Percentiles rank a stretch among this genome's conserved stretches.
phyloP scores from a whole-genome alignment of 345 rosid species.

The Euclidium syriacum region DNA sequence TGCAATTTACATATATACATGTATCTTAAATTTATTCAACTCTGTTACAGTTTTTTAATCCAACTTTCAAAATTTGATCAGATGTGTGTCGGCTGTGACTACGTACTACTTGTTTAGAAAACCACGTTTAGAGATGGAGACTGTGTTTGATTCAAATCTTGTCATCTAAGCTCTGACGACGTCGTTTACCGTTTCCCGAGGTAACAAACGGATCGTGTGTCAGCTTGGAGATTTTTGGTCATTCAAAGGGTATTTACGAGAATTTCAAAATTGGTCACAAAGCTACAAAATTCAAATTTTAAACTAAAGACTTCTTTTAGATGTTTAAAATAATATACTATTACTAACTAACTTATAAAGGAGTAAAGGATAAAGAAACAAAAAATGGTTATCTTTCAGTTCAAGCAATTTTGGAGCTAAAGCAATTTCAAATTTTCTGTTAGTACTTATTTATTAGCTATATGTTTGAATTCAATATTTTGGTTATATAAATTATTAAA shows the following conservation, averaged over 20 bases:
- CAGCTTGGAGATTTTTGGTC: not conserved
- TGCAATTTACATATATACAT: not conserved
- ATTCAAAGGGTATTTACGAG: constrained; percentile 15
- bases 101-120: constrained; percentile 11
- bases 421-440: constrained; percentile 21
- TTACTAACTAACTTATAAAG: not conserved
- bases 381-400: constrained; percentile 5
- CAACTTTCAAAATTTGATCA: not conserved
- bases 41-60: not conserved
- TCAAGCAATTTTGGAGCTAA: constrained; percentile 14
- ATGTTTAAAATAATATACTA: not conserved
- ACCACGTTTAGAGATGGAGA: constrained; percentile 1
- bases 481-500: not conserved
- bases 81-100: constrained; percentile 16
- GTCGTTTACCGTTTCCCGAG: constrained; percentile 4
- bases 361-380: constrained; percentile 10
- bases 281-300: constrained; percentile 23
- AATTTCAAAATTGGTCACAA: constrained; percentile 7
- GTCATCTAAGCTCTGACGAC: not conserved
- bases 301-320: constrained; percentile 19
- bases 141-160: constrained; percentile 14
- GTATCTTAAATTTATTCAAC: not conserved
- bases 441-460: not conserved
- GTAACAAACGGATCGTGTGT: not conserved
- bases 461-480: not conserved